A percentile compares a stretch with the other conserved stretches of the same genome.
These are phyloP conservation scores for Cercospora berteroae DNA, from an alignment of 2,329 filamentous ascomycete species.

Conservation along the genomic window DNA sequence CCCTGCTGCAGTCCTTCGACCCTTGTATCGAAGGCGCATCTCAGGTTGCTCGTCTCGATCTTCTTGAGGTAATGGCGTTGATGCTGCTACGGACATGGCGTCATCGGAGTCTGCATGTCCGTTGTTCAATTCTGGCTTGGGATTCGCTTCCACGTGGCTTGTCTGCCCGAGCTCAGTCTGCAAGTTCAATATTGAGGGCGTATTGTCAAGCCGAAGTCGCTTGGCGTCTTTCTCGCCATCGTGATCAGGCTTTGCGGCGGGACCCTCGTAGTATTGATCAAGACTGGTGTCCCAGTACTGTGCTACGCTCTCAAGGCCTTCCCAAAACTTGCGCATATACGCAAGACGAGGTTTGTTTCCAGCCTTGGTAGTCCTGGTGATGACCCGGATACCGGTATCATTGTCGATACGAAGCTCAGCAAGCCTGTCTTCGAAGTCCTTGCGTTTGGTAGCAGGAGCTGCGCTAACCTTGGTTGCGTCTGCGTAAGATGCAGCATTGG, in stretches of 20 bases:
- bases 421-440: constrained; percentile 50
- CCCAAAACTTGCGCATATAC: constrained; percentile 61
- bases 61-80: constrained; percentile 4
- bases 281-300: constrained; percentile 62
- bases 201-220: constrained; percentile 27
- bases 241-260: constrained; percentile 16
- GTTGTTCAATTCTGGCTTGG: background rate
- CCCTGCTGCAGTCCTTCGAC: constrained; percentile 57
- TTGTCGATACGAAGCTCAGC: constrained; percentile 56
- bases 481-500: constrained; percentile 31
- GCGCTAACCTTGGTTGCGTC: constrained; percentile 44
- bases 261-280: constrained; percentile 53
- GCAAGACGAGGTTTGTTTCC: constrained; percentile 51
- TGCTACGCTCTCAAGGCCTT: constrained; percentile 57
- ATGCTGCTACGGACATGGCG: background rate
- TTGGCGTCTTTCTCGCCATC: constrained; percentile 27
- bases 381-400: constrained; percentile 57
- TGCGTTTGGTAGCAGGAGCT: constrained; percentile 47
- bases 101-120: background rate
- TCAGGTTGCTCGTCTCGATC: constrained; percentile 14
- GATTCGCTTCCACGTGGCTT: background rate
- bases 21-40: constrained; percentile 49
- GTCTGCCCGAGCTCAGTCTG: constrained; percentile 2
- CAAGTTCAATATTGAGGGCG: constrained; percentile 11
- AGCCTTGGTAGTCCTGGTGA: constrained; percentile 50